Conservation (phyloP, 192 early-diverging fungal genomes). For the Dissophora ornata region DNA sequence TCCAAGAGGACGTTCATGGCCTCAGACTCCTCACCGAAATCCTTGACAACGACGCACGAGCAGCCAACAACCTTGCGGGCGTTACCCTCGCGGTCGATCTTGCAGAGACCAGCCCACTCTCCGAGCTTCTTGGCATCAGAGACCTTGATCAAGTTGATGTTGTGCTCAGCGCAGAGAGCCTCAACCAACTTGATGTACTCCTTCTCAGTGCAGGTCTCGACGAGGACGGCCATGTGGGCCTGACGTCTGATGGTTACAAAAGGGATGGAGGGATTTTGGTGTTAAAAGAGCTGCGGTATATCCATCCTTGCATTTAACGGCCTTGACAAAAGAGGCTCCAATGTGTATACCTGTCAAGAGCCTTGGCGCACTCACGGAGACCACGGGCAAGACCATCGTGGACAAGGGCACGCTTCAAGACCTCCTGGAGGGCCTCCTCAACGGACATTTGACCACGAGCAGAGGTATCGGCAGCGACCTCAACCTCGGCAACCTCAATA, state of each 20-base stretch:
- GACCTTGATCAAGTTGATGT: slow-evolving; percentile 98
- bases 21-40: slow-evolving; percentile 98
- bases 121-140: slow-evolving; percentile 98
- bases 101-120: slow-evolving; percentile 99
- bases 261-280: neutral
- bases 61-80: slow-evolving; percentile 97
- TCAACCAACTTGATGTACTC: slow-evolving; percentile 96
- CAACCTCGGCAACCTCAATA: slow-evolving; percentile 59
- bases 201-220: slow-evolving; percentile 95
- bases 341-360: slow-evolving; percentile 86
- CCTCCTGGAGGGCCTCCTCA: slow-evolving; percentile 98
- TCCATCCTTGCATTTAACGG: no score
- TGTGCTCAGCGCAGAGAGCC: slow-evolving; percentile 98
- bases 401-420: slow-evolving; percentile 94
- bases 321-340: no score
- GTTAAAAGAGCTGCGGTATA: neutral
- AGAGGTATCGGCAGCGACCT: slow-evolving; percentile 80
- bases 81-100: slow-evolving; percentile 99
- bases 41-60: slow-evolving; percentile 95
- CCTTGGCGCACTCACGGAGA: slow-evolving; percentile 96
- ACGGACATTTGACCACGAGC: slow-evolving; percentile 72
- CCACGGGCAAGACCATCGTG: slow-evolving; percentile 98
- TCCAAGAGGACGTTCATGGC: slow-evolving; percentile 97
- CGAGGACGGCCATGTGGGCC: slow-evolving; percentile 96
- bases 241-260: slow-evolving; percentile 73